Evolutionary conservation across 352 stramenopile species (phyloP).

Genomic region (Peronospora destructor): DNA sequence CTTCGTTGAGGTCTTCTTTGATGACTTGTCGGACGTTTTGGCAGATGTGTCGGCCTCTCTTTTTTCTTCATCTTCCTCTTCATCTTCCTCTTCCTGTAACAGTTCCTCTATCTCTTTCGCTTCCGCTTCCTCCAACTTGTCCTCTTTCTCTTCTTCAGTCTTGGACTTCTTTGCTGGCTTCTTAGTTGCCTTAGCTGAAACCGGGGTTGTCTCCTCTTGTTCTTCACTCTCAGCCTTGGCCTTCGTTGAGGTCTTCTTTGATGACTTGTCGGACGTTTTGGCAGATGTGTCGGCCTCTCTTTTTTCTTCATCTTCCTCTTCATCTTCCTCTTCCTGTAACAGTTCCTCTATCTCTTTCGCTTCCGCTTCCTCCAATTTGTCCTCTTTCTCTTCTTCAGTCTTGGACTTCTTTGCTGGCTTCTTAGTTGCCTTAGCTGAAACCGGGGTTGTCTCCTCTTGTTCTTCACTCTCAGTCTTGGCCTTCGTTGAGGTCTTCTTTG

Average conservation of each 20-base stretch:
- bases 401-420: conserved; percentile 6
- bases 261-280: conserved; percentile 2
- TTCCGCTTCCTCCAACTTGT: background rate
- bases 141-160: conserved; percentile 4
- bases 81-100: too few species aligned
- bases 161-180: conserved; percentile 6
- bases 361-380: conserved; percentile 3
- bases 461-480: conserved; percentile 2
- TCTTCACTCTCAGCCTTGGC: conserved; percentile 1
- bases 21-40: conserved; percentile 2
- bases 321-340: background rate
- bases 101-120: too few species aligned
- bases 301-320: conserved; percentile 4
- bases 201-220: background rate
- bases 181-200: background rate
- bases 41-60: conserved; percentile 1
- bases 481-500: conserved; percentile 1
- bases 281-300: conserved; percentile 2
- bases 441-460: background rate
- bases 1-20: background rate
- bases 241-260: conserved; percentile 1
- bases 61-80: conserved; percentile 1
- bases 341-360: conserved; percentile 8
- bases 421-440: background rate
- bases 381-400: background rate